A percentile compares a stretch with the other conserved stretches of the same genome.
phyloP scores from a whole-genome alignment of 129 eudicot genomes.

The Centaurea solstitialis region DNA sequence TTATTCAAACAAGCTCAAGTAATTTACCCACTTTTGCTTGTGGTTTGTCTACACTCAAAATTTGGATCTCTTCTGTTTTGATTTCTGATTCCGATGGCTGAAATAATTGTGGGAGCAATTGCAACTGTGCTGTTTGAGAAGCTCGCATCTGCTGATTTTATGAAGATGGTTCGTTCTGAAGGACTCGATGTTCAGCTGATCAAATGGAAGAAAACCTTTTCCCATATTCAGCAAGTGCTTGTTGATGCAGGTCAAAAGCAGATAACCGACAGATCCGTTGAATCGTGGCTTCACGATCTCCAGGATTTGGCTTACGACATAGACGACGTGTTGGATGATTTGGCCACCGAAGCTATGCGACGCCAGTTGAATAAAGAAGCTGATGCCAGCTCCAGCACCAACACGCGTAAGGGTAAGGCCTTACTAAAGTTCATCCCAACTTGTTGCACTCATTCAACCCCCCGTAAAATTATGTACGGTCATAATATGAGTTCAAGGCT shows the following conservation, averaged over 20 bases:
- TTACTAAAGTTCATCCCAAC: slow-evolving; percentile 7
- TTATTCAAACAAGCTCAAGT: too few species aligned
- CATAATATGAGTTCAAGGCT: background rate
- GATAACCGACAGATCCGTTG: background rate
- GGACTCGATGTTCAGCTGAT: background rate
- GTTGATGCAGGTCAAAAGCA: background rate
- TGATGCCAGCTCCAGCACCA: background rate
- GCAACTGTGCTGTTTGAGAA: background rate
- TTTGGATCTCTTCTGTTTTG: too few species aligned
- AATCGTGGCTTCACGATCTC: background rate
- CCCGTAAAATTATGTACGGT: background rate
- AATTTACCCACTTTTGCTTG: too few species aligned
- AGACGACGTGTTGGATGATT: background rate
- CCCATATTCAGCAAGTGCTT: background rate
- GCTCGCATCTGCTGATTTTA: background rate
- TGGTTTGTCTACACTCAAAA: too few species aligned
- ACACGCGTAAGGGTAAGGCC: too few species aligned
- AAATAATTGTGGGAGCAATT: background rate
- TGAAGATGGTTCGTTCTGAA: background rate
- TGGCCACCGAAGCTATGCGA: background rate
- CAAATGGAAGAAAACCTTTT: background rate
- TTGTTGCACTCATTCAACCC: background rate
- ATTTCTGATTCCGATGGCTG: background rate
- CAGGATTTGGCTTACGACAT: background rate
- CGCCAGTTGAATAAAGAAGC: background rate